Evolutionary conservation across 441 rosid genomes (phyloP).

Genomic region (Metrosideros polymorpha): DNA sequence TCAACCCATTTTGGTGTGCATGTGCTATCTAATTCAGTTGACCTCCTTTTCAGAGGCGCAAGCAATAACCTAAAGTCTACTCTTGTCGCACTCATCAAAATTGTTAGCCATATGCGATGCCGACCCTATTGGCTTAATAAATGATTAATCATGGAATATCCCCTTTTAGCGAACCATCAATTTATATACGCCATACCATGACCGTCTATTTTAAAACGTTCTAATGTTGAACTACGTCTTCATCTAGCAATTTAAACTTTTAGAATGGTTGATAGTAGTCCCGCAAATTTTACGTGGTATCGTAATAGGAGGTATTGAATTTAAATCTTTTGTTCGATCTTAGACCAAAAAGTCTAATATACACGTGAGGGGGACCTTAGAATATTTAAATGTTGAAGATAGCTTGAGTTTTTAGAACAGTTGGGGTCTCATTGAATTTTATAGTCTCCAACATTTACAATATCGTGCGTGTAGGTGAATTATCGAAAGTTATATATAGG

Average conservation of each 20-base stretch:
- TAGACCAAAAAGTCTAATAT: neutral
- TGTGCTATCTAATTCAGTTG: neutral
- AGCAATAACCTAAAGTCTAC: neutral
- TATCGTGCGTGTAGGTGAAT: neutral
- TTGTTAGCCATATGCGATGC: neutral
- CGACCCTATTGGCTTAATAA: neutral
- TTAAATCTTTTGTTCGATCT: neutral
- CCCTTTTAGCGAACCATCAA: neutral
- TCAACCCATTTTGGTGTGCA: neutral
- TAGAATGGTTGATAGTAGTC: fast-evolving
- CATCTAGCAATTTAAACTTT: neutral
- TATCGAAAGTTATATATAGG: neutral
- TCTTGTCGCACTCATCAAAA: neutral
- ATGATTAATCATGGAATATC: neutral
- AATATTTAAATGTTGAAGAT: neutral
- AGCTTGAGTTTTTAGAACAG: neutral
- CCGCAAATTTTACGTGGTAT: fast-evolving
- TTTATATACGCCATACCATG: neutral
- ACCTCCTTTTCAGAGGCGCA: neutral
- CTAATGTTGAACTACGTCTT: neutral
- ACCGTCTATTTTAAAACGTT: neutral
- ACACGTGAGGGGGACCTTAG: neutral
- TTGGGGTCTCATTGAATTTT: neutral
- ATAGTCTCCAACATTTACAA: neutral
- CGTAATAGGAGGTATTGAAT: neutral